These are phyloP conservation scores for Termitomyces sp. DNA, from an alignment of 768 basidiomycete genomes.

Conservation along the genomic window DNA sequence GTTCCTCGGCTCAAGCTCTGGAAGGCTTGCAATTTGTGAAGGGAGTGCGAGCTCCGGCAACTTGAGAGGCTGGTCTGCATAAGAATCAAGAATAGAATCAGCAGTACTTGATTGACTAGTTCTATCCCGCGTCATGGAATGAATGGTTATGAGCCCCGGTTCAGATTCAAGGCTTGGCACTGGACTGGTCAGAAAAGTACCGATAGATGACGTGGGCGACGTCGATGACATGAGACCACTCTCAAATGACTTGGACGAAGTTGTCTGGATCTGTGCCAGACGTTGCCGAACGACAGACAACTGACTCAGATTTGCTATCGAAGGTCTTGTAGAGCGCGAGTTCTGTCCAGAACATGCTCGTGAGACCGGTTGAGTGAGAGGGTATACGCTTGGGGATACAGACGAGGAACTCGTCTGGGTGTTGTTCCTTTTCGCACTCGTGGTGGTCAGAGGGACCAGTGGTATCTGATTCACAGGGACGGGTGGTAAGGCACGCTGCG, in stretches of 20 bases:
- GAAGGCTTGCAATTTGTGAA: background rate
- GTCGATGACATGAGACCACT: conserved; percentile 5
- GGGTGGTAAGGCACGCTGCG: conserved; percentile 27
- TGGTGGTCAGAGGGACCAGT: background rate
- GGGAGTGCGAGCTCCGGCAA: background rate
- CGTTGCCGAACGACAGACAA: conserved; percentile 64
- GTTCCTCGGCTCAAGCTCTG: background rate
- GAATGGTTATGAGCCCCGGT: background rate
- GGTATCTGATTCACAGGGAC: conserved; percentile 17
- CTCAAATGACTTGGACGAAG: conserved; percentile 17
- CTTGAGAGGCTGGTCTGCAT: conserved; percentile 6
- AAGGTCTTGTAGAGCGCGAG: conserved; percentile 40
- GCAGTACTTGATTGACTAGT: conserved; percentile 13
- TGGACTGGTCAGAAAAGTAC: conserved; percentile 11
- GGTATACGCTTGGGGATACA: conserved; percentile 22
- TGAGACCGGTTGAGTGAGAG: conserved; percentile 18
- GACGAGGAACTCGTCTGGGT: conserved; percentile 6
- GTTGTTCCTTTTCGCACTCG: background rate
- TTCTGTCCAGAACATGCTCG: conserved; percentile 10
- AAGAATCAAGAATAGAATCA: conserved; percentile 23
- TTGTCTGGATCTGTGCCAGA: conserved; percentile 52
- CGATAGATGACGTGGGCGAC: conserved; percentile 7
- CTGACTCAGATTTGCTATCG: conserved; percentile 54
- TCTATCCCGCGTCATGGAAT: conserved; percentile 3
- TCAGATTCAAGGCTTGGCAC: background rate